Base-by-base conservation (phyloP, 805 yeast genomes). In the Gaillardinia entomophila region DNA sequence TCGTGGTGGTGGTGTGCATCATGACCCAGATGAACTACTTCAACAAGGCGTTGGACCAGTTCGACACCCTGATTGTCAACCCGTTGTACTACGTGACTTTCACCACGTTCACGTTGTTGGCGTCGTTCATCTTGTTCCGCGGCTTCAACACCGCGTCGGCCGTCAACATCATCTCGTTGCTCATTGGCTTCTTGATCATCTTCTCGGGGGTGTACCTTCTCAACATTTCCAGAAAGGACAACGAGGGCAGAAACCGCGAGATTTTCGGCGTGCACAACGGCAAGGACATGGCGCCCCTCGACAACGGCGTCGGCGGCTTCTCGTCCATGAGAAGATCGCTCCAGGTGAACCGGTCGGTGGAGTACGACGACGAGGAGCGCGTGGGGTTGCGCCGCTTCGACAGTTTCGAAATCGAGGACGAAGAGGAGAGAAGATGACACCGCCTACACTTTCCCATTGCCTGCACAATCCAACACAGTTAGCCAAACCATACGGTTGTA, bases 1-100 rank as follows among this genome's bases (percentile, higher is more conserved):
- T 73, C 19, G 88, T 85, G 16, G 95, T 87, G 36, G 83, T 68
- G 6, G 71, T 82, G 26, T 87, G 96, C 60, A 88, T 87, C 45
- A 49, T 83, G 48, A 85, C 95, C 4, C 96, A 87, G 60, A 87
- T 87, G 96, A 87, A 85, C 64, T 87, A 84, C 55, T 85, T 87
- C 68, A 87, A 87, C 70, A 88, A 85, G 65, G 96, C 96, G 0
- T 69, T 87, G 51, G 96, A 89, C 47, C 95, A 85, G 57, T 87
- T 87, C 49, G 96, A 88, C 55, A 87, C 96, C 4, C 83, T 94
- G 0, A 84, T 87, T 45, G 96, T 87, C 35, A 87, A 87, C 57
- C 96, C 96, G 20, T 66, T 87, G 39, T 87, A 87, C 62, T 87
- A 88, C 51, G 96, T 87, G 34, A 79, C 95, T 1, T 88, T 87